phyloP scores from a whole-genome alignment of 2,329 filamentous ascomycete genomes.

The Dothideomycetes sp. region DNA sequence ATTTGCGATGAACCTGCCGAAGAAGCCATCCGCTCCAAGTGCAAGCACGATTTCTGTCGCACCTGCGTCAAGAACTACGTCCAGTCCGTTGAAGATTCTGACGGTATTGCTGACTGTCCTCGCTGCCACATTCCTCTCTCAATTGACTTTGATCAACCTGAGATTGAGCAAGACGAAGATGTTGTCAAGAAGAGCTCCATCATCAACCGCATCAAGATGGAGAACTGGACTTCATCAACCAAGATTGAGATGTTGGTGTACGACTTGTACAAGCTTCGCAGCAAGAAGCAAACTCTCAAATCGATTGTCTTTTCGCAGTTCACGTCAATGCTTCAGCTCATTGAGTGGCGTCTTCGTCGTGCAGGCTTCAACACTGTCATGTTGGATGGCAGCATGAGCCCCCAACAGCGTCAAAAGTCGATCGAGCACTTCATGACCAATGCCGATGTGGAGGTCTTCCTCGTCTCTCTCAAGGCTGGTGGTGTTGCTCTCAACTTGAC shows the following conservation, averaged over 20 bases:
- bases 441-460: constrained; percentile 85
- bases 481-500: constrained; percentile 93
- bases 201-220: constrained; percentile 98
- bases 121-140: constrained; percentile 81
- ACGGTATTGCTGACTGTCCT: constrained; percentile 63
- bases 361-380: constrained; percentile 98
- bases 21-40: constrained; percentile 83
- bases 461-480: constrained; percentile 92
- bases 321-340: constrained; percentile 91
- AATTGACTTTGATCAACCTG: constrained; percentile 90
- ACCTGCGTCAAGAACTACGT: constrained; percentile 74
- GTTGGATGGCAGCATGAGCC: constrained; percentile 96
- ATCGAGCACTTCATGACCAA: constrained; percentile 98
- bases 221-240: constrained; percentile 95
- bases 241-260: constrained; percentile 97
- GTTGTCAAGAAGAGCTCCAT: constrained; percentile 91
- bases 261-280: constrained; percentile 83
- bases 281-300: constrained; percentile 87
- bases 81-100: constrained; percentile 59
- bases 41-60: constrained; percentile 87
- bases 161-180: constrained; percentile 84
- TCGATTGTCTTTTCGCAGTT: constrained; percentile 98
- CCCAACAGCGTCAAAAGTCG: constrained; percentile 80
- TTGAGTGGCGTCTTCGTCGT: constrained; percentile 90
- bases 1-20: constrained; percentile 96